Conservation (phyloP, 306 rosid species). For the Cucurbita argyrosperma region DNA sequence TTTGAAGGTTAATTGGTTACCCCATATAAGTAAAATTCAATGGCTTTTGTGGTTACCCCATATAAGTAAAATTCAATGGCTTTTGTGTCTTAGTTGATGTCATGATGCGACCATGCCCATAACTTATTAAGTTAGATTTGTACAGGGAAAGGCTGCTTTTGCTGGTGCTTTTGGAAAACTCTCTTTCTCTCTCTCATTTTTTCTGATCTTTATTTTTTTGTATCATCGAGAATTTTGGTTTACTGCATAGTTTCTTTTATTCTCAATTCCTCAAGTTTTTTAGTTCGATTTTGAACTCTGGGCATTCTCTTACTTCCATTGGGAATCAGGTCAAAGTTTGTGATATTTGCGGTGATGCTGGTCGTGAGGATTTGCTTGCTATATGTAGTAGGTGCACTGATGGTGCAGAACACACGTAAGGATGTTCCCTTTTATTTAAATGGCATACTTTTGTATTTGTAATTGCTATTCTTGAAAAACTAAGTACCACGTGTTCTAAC, state of each 20-base stretch:
- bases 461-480: slow-evolving; percentile 11
- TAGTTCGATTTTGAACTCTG: background rate
- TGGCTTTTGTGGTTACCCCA: background rate
- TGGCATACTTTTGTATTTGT: slow-evolving; percentile 10
- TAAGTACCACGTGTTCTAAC: background rate
- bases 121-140: background rate
- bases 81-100: background rate
- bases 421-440: background rate
- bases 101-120: background rate
- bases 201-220: background rate
- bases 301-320: slow-evolving; percentile 7
- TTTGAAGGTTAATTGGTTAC: background rate
- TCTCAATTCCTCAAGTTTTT: background rate
- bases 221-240: background rate
- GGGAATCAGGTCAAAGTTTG: slow-evolving; percentile 71
- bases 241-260: background rate
- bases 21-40: background rate
- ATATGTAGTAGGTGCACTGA: slow-evolving; percentile 81
- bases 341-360: slow-evolving; percentile 96
- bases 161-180: background rate
- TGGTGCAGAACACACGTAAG: slow-evolving; percentile 98
- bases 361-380: slow-evolving; percentile 78
- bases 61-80: background rate
- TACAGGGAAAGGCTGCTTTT: background rate
- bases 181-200: background rate